Base-by-base conservation (phyloP, 148 eudicot genomes). In the Diospyros lotus region DNA sequence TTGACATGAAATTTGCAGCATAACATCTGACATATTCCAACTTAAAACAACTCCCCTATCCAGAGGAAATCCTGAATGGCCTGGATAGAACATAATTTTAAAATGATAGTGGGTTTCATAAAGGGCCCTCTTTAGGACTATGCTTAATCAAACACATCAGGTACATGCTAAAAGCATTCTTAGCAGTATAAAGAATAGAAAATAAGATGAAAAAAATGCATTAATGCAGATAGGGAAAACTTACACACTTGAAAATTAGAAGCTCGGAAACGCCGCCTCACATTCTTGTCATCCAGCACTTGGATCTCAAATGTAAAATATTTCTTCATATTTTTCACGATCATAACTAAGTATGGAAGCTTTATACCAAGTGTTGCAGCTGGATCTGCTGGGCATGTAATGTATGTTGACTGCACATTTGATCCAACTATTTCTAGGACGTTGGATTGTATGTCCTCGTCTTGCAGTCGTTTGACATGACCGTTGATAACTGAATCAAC, bases 221-320 rank as follows among this genome's bases (percentile, higher is more conserved):
- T 68, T 51, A 68, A 66, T 67, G 13, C 65, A 76, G 75, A 76
- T n/a, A 54, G 68, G 89, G 78, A 75, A 87, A 79, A 95, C 97
- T 95, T 95, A 95, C 98, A 89, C 86, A 94, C 99, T 93, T 95
- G 99, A 89, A 80, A 96, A 82, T 93, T 96, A 82, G 99, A 96
- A 87, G 99, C 92, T 60, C 99, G 99, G 74, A 96, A 96, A 64
- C 99, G 92, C 64, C 99, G 89, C 79, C 99, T 90, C 76, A 96
- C 99, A 81, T 96, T 96, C 89, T 93, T 96, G 83, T 96, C 99
- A 80, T 96, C 99, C 88, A 96, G 80, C 80, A 96, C 87, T 82
- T 96, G 99, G 79, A 96, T 96, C 90, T 96, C 99, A 72, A 96
- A 96, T 10, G 95, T 85, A 87, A 93, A 96, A 79, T 91, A 96